phyloP scores from a whole-genome alignment of 2,329 filamentous ascomycete genomes.

The Diplocarpon mali region DNA sequence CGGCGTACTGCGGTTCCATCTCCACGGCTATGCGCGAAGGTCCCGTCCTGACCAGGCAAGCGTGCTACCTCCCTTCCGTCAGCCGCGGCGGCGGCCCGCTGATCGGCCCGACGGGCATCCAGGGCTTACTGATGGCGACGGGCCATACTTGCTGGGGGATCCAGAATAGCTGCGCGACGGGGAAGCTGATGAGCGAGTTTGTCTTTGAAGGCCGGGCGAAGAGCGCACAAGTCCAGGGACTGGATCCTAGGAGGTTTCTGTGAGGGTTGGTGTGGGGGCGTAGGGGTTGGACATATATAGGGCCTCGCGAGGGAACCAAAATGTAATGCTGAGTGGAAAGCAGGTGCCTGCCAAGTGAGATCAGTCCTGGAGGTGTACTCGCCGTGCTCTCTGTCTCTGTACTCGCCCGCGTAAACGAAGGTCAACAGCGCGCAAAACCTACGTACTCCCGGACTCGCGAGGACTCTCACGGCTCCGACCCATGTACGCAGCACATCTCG shows the following conservation, averaged over 20 bases:
- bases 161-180: conserved; percentile 85
- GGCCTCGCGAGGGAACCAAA: no score
- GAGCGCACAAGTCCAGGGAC: conserved; percentile 52
- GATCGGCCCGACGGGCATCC: conserved; percentile 62
- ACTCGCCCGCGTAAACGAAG: no score
- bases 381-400: no score
- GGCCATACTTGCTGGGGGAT: conserved; percentile 99
- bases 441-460: no score
- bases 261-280: neutral
- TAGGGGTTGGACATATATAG: no score
- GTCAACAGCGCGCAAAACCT: no score
- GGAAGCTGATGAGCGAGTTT: conserved; percentile 69
- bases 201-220: conserved; percentile 60
- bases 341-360: no score
- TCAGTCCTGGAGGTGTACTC: no score
- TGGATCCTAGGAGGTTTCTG: conserved; percentile 55
- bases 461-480: no score
- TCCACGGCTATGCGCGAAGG: conserved; percentile 55
- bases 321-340: no score
- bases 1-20: conserved; percentile 63
- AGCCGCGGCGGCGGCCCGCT: conserved; percentile 52
- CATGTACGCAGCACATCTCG: no score
- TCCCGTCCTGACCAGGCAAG: conserved; percentile 64
- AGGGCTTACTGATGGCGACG: conserved; percentile 69
- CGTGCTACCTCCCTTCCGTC: conserved; percentile 72